phyloP scores from a whole-genome alignment of 805 yeast genomes.

The Hanseniaspora hatyaiensis region DNA sequence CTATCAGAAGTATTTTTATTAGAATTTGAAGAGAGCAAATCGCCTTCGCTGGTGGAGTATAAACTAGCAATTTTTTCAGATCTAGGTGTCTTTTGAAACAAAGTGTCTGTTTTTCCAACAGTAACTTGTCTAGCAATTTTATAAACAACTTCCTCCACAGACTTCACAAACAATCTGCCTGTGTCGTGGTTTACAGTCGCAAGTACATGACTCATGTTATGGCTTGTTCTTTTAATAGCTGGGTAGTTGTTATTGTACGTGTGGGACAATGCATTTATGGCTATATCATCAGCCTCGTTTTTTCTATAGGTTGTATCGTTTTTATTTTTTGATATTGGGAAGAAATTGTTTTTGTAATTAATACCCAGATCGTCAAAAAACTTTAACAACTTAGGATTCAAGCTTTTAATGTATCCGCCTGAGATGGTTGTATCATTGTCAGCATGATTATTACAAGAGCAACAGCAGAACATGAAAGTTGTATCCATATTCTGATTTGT shows the following conservation, averaged over 20 bases:
- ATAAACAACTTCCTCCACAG: constrained; percentile 3
- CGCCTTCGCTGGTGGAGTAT: no score
- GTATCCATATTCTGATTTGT: constrained; percentile 1
- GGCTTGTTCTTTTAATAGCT: neutral
- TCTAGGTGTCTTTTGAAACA: neutral
- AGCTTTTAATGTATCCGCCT: constrained; percentile 1
- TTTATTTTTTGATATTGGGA: neutral
- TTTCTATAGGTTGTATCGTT: constrained; percentile 1
- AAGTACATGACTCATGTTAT: neutral
- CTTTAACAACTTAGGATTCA: constrained; percentile 7
- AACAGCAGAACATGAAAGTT: constrained; percentile 4
- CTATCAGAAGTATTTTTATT: no score
- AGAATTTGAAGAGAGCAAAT: no score
- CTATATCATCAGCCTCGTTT: neutral
- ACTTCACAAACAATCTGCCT: constrained; percentile 5
- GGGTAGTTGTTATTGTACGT: neutral
- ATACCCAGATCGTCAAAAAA: constrained; percentile 11
- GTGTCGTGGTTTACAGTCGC: constrained; percentile 7
- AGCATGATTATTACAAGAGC: constrained; percentile 7
- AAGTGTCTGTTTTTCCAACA: neutral
- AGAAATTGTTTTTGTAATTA: constrained; percentile 11
- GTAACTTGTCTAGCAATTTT: neutral
- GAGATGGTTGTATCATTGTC: constrained; percentile 5
- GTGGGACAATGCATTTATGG: neutral
- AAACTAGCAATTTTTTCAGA: no score